These are phyloP conservation scores for Takashimella koratensis DNA, from an alignment of 1,284 basidiomycete genomes.

Conservation along the genomic window DNA sequence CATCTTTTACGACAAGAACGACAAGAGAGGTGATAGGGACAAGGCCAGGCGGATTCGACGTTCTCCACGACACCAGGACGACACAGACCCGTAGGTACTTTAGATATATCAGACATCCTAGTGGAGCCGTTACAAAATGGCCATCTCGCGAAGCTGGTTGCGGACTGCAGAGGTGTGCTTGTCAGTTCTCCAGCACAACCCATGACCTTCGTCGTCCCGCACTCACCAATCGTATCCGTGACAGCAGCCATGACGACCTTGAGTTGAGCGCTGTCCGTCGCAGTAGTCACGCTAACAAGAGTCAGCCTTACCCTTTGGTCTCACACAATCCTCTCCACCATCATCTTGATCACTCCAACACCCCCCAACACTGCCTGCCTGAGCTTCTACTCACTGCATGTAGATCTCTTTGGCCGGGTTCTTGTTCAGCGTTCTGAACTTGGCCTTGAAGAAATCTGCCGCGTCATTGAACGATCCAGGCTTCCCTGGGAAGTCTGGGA, in stretches of 20 bases:
- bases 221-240: slow-evolving; percentile 25
- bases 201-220: background rate
- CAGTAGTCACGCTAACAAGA: slow-evolving; percentile 77
- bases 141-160: slow-evolving; percentile 19
- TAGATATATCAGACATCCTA: too few species aligned
- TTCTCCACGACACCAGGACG: too few species aligned
- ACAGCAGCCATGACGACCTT: slow-evolving; percentile 88
- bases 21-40: too few species aligned
- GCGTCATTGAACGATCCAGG: slow-evolving; percentile 38
- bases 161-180: slow-evolving; percentile 14
- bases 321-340: slow-evolving; percentile 10
- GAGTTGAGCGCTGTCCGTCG: slow-evolving; percentile 87
- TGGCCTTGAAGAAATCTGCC: slow-evolving; percentile 77
- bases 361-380: background rate
- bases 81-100: too few species aligned
- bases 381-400: slow-evolving; percentile 69
- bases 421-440: slow-evolving; percentile 76
- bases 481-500: slow-evolving; percentile 68
- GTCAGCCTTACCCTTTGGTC: slow-evolving; percentile 1
- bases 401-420: slow-evolving; percentile 89
- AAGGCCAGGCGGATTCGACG: too few species aligned
- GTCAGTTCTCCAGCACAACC: background rate
- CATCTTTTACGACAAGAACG: too few species aligned
- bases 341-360: slow-evolving; percentile 17
- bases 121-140: slow-evolving; percentile 12